Percentiles rank a stretch among this genome's conserved stretches.
Conservation (phyloP, 1,139 yeast genomes). For the Magnusiomyces magnusii region DNA sequence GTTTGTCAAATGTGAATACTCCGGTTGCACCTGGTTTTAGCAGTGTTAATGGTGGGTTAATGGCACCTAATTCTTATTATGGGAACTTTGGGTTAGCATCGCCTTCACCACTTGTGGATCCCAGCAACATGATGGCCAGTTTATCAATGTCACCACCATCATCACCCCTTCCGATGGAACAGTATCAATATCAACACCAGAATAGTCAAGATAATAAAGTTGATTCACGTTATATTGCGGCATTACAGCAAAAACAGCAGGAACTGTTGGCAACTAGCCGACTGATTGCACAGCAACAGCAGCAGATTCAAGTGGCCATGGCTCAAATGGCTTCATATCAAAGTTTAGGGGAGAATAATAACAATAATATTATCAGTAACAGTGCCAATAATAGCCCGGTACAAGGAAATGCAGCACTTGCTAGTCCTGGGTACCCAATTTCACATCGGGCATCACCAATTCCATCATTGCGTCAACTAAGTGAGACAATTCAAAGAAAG, state of each 20-base stretch:
- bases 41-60: neutral
- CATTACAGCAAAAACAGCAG: constrained; percentile 36
- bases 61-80: constrained; percentile 2
- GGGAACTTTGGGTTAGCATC: neutral
- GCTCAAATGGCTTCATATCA: constrained; percentile 20
- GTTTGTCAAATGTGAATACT: neutral
- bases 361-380: neutral
- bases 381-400: neutral
- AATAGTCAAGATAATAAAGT: neutral
- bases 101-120: constrained; percentile 24
- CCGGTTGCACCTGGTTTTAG: neutral
- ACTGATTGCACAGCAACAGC: constrained; percentile 32
- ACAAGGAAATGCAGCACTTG: neutral
- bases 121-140: constrained; percentile 25
- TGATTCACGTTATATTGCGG: constrained; percentile 25
- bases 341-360: neutral
- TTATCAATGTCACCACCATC: constrained; percentile 11
- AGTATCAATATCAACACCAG: neutral
- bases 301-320: constrained; percentile 31
- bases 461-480: constrained; percentile 1
- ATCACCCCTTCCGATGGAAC: constrained; percentile 7
- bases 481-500: neutral
- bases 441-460: neutral
- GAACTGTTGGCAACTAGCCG: constrained; percentile 32
- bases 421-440: neutral